Conservation (phyloP, 768 basidiomycete species). For the Auricularia cornea region DNA sequence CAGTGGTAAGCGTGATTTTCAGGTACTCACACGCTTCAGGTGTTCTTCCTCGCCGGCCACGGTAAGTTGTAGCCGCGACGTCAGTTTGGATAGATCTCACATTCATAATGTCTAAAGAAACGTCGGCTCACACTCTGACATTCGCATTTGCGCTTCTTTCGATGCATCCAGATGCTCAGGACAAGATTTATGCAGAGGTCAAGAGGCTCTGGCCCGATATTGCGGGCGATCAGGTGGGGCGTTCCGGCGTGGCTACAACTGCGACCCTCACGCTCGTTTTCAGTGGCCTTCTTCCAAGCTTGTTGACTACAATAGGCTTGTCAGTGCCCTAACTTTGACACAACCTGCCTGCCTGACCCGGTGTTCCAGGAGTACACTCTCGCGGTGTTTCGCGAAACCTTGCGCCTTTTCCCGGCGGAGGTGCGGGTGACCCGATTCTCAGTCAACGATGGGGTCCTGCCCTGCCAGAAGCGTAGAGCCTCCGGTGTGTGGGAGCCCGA, state of each 20-base stretch:
- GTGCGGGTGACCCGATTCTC: slow-evolving; percentile 30
- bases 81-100: too few species aligned
- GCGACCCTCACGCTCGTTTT: not conserved
- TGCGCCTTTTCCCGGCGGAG: slow-evolving; percentile 35
- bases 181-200: slow-evolving; percentile 36
- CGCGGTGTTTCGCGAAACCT: slow-evolving; percentile 38
- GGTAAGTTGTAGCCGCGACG: slow-evolving; percentile 22
- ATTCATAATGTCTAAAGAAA: slow-evolving; percentile 28
- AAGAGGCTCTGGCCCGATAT: slow-evolving; percentile 30
- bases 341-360: too few species aligned
- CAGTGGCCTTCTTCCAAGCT: slow-evolving; percentile 33
- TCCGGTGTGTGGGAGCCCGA: slow-evolving; percentile 15
- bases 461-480: slow-evolving; percentile 18
- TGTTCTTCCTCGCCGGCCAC: slow-evolving; percentile 41
- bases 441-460: slow-evolving; percentile 26
- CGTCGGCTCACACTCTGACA: slow-evolving; percentile 36
- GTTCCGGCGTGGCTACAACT: not conserved
- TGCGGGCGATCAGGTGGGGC: slow-evolving; percentile 18
- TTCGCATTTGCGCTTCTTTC: slow-evolving; percentile 39
- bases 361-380: slow-evolving; percentile 38
- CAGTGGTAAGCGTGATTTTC: too few species aligned
- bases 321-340: too few species aligned
- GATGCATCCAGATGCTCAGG: slow-evolving; percentile 41
- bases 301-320: slow-evolving; percentile 25
- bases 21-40: too few species aligned